Percentiles rank a stretch among this genome's conserved stretches.
These are phyloP conservation scores for Monascus purpureus DNA, from an alignment of 495 filamentous ascomycete genomes.

Conservation along the genomic window DNA sequence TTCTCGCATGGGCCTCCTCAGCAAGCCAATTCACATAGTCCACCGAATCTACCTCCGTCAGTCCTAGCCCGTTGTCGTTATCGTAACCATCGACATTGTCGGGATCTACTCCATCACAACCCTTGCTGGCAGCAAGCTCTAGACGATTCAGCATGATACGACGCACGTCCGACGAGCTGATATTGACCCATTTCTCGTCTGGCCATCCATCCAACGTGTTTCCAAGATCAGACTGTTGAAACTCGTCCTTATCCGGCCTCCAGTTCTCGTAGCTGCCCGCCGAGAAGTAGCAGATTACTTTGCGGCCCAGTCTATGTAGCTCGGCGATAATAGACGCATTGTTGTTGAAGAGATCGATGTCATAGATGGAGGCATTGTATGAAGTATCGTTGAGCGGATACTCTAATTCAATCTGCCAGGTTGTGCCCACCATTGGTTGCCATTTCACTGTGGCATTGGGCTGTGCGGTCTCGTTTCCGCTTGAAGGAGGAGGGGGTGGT, in stretches of 20 bases:
- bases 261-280: constrained; percentile 51
- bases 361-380: constrained; percentile 37
- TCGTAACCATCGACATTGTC: constrained; percentile 60
- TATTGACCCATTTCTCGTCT: constrained; percentile 53
- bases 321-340: constrained; percentile 24
- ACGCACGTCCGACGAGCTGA: constrained; percentile 40
- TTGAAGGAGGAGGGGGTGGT: constrained; percentile 2
- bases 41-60: constrained; percentile 40
- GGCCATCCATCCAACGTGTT: constrained; percentile 44
- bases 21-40: constrained; percentile 48
- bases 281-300: constrained; percentile 62
- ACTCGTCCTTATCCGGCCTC: constrained; percentile 40
- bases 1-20: constrained; percentile 27
- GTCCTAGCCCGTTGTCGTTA: constrained; percentile 38
- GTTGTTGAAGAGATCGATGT: constrained; percentile 50
- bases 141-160: constrained; percentile 46
- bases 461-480: constrained; percentile 10
- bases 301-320: constrained; percentile 34
- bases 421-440: constrained; percentile 32
- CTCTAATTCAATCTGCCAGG: constrained; percentile 42
- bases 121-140: constrained; percentile 40
- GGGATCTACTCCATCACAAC: constrained; percentile 58
- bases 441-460: constrained; percentile 24
- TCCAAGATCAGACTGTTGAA: constrained; percentile 38
- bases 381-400: constrained; percentile 30